Evolutionary conservation across 768 basidiomycete species (phyloP).

Genomic region (Calocybe gangraenosa): DNA sequence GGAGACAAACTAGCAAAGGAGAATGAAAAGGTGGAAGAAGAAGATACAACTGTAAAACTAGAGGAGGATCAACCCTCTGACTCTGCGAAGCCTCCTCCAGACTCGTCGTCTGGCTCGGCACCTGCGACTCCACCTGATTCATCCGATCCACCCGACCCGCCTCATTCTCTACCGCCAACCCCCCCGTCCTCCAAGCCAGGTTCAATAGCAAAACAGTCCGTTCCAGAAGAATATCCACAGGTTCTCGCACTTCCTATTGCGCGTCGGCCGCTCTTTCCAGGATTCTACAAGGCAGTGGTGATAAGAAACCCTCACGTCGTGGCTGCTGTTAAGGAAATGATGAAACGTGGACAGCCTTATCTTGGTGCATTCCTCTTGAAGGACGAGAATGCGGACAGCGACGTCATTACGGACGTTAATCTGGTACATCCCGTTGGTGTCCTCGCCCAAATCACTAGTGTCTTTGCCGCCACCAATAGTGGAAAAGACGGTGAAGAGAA

Average conservation of each 20-base stretch:
- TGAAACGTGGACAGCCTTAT: constrained; percentile 95
- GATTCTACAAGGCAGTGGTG: constrained; percentile 98
- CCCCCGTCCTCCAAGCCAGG: constrained; percentile 22
- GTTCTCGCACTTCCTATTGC: constrained; percentile 94
- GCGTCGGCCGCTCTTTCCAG: constrained; percentile 91
- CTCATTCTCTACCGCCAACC: constrained; percentile 12
- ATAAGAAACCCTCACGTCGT: constrained; percentile 89
- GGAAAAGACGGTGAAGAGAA: constrained; percentile 54
- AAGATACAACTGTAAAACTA: constrained; percentile 10
- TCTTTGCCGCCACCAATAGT: constrained; percentile 59
- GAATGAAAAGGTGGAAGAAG: constrained; percentile 5
- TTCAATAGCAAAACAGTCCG: constrained; percentile 78
- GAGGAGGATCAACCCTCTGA: constrained; percentile 15
- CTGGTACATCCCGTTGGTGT: constrained; percentile 92
- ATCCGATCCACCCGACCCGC: not conserved
- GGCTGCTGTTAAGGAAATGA: constrained; percentile 92
- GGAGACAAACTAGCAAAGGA: constrained; percentile 10
- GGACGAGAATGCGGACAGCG: constrained; percentile 89
- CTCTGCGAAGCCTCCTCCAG: constrained; percentile 12
- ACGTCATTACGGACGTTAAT: constrained; percentile 84
- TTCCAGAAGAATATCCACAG: constrained; percentile 90
- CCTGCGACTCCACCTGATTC: constrained; percentile 19
- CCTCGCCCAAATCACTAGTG: constrained; percentile 94
- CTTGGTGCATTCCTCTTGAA: constrained; percentile 95
- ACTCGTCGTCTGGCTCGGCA: constrained; percentile 13